A percentile compares a stretch with the other conserved stretches of the same genome.
Conservation (phyloP, 2,329 filamentous ascomycete species). For the Xylariaceae sp. region DNA sequence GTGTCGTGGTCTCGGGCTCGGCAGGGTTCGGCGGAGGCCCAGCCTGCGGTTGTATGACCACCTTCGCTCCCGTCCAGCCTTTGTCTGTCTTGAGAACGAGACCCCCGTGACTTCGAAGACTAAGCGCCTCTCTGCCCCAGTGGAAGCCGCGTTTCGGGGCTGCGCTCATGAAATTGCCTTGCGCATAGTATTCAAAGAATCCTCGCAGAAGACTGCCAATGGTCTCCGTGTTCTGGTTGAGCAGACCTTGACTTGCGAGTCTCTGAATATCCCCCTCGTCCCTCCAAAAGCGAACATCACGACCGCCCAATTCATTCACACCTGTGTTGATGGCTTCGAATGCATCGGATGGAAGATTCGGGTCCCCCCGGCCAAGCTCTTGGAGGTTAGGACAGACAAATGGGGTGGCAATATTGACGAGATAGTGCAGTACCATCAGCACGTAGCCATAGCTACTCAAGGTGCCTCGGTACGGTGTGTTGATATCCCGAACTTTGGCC, state of each 20-base stretch:
- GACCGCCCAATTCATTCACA: slow-evolving; percentile 63
- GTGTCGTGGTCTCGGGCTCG: slow-evolving; percentile 7
- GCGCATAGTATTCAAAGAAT: slow-evolving; percentile 84
- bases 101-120: slow-evolving; percentile 64
- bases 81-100: slow-evolving; percentile 68
- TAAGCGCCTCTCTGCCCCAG: slow-evolving; percentile 75
- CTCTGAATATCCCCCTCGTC: slow-evolving; percentile 61
- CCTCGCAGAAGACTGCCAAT: slow-evolving; percentile 66
- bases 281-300: slow-evolving; percentile 69
- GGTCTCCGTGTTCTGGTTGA: slow-evolving; percentile 63
- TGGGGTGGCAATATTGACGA: slow-evolving; percentile 73
- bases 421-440: slow-evolving; percentile 84
- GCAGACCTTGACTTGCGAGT: slow-evolving; percentile 47
- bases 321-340: slow-evolving; percentile 32
- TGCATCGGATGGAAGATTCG: slow-evolving; percentile 29
- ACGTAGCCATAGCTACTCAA: slow-evolving; percentile 88
- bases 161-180: slow-evolving; percentile 46
- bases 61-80: slow-evolving; percentile 79
- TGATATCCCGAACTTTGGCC: slow-evolving; percentile 80
- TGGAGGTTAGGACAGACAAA: slow-evolving; percentile 84
- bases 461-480: slow-evolving; percentile 78
- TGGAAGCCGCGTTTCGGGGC: slow-evolving; percentile 56
- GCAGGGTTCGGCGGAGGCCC: slow-evolving; percentile 18
- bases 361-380: slow-evolving; percentile 34
- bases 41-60: slow-evolving; percentile 47